phyloP scores from a whole-genome alignment of 495 filamentous ascomycete species.

The Penicillium malachiteum region DNA sequence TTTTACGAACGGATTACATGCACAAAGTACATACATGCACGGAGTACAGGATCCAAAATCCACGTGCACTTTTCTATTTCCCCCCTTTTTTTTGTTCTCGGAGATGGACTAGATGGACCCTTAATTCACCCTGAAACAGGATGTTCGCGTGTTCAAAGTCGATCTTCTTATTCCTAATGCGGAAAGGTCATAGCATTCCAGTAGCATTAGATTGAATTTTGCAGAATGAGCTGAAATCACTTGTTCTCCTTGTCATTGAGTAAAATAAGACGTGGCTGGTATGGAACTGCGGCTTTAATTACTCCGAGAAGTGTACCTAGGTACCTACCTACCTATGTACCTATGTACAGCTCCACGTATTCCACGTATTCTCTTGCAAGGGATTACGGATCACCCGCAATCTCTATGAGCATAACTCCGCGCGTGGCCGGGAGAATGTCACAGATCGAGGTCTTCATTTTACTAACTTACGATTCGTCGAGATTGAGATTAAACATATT shows the following conservation, averaged over 20 bases:
- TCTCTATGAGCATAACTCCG: conserved; percentile 8
- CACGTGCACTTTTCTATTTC: conserved; percentile 12
- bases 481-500: no score
- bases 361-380: background rate
- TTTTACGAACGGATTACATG: background rate
- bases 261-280: conserved; percentile 15
- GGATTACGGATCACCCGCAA: conserved; percentile 4
- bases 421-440: conserved; percentile 21
- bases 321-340: no score
- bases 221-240: conserved; percentile 10
- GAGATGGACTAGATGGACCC: no score
- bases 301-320: background rate
- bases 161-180: conserved; percentile 6
- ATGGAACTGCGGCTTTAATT: conserved; percentile 10
- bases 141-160: conserved; percentile 6
- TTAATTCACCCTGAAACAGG: conserved; percentile 17
- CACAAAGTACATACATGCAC: no score
- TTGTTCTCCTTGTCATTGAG: conserved; percentile 5
- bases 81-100: conserved; percentile 10
- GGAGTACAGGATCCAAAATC: background rate
- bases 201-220: conserved; percentile 12
- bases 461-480: background rate
- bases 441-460: background rate
- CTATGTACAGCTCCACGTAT: background rate
- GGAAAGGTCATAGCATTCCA: conserved; percentile 17